phyloP scores from a whole-genome alignment of 306 rosid genomes.

The Cicer arietinum region DNA sequence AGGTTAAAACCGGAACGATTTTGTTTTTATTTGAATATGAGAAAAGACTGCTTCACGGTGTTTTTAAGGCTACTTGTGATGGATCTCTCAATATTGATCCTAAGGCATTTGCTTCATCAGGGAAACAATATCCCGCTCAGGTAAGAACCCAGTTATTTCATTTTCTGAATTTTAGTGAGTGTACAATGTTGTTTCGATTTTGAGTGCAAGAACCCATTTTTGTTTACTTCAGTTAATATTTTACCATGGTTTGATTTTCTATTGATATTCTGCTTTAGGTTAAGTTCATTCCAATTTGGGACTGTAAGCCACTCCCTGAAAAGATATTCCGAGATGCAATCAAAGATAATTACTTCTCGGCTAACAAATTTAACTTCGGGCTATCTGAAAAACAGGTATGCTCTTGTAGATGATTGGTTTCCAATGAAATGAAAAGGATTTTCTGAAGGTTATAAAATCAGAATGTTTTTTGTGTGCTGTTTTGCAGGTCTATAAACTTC shows the following conservation, averaged over 20 bases:
- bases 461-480: slow-evolving; percentile 19
- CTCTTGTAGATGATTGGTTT: slow-evolving; percentile 40
- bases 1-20: slow-evolving; percentile 61
- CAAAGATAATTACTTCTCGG: slow-evolving; percentile 59
- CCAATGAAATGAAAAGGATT: background rate
- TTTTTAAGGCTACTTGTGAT: slow-evolving; percentile 57
- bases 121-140: slow-evolving; percentile 70
- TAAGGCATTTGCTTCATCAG: slow-evolving; percentile 47
- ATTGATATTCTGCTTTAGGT: slow-evolving; percentile 51
- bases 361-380: slow-evolving; percentile 62
- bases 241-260: slow-evolving; percentile 5
- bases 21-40: slow-evolving; percentile 69
- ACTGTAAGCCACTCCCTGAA: slow-evolving; percentile 63
- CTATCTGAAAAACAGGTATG: slow-evolving; percentile 70
- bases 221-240: background rate
- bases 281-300: slow-evolving; percentile 56
- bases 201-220: slow-evolving; percentile 3
- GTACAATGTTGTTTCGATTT: slow-evolving; percentile 33
- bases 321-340: slow-evolving; percentile 54
- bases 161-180: background rate
- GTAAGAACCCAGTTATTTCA: slow-evolving; percentile 40
- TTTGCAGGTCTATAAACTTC: slow-evolving; percentile 58
- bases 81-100: slow-evolving; percentile 58
- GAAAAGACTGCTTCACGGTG: slow-evolving; percentile 65
- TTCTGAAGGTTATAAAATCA: slow-evolving; percentile 4